Evolutionary conservation across 2,329 filamentous ascomycete genomes (phyloP), one percentile per base, ranked within the genome.

Genomic region (Sporothrix dimorphospora): DNA sequence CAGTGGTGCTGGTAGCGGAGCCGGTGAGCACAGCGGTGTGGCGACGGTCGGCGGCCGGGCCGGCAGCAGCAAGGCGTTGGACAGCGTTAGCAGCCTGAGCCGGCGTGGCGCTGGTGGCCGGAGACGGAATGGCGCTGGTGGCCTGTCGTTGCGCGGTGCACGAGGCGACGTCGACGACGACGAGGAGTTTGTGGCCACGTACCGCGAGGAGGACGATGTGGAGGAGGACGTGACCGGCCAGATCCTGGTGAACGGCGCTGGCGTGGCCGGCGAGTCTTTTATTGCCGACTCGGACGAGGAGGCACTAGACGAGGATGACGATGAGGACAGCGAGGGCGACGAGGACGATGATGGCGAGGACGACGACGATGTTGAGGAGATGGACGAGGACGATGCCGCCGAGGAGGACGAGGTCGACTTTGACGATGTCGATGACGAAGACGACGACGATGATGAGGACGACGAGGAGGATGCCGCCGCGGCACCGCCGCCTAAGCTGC

Each of bases 111-210:
- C 45, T 7, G 55, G n/a, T 19, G 49, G 71, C 69, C 57, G 66
- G 8, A 9, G 72, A 30, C 70, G 70, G 3, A 27, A 42, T 27
- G 40, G 9, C 34, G n/a, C n/a, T n/a, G 34, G n/a, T 4, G 59
- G 57, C 21, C 69, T 40, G 45, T 16, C 19, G 19, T 11, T 24
- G 11, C 53, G 45, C 8, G 38, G 21, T 7, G n/a, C 38, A 19
- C 55, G 57, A 19, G 21, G 21, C 9, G 45, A 3, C 2, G 27
- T 12, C 7, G 86, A 83, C 3, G 84, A 84, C 7, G 82, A 88
- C 3, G 87, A 92, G 5, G 90, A 90, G 47, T 90, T 93, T 75
- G 89, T 86, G 30, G 86, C 97, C 9, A 91, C 97, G 70, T 97
- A 96, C 80, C 92, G 97, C 1, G 94, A 98, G 80, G 94, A 84